Evolutionary conservation across 352 stramenopile genomes (phyloP), one percentile per base, ranked within the genome.

Genomic region (Globisporangium nunn): DNA sequence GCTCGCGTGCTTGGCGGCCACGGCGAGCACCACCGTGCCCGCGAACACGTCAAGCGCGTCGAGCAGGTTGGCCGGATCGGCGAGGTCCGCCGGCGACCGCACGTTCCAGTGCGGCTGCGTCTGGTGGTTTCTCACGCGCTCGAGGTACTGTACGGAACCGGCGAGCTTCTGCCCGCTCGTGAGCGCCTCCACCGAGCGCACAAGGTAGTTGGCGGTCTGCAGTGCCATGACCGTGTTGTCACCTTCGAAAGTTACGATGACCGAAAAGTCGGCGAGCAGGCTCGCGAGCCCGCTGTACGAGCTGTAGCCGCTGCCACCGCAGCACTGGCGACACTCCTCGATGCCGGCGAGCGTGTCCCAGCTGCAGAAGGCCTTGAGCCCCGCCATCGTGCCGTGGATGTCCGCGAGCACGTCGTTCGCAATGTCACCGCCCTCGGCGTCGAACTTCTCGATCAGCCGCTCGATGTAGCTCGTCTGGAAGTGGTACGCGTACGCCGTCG

Each of bases 161-260:
- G 75, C 46, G 29, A 88, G 76, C 50, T 72, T 68, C 43, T 84
- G 62, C n/a, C 67, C 70, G 39, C 68, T 62, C 29, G 54, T 69
- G 54, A 86, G 63, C 17, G 70, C 66, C n/a, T 91, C 82, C 10
- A 87, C 75, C 6, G 74, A 56, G 17, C 71, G 80, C 33, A 89
- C 52, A 37, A 91, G 70, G 62, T 91, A 94, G 53, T 73, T 67
- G 6, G 80, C 85, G 10, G 81, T 90, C 65, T 99, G 96, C 67
- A 97, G 93, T 8, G 93, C 93, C 59, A 99, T 87, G 75, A 99
- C 97, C 28, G 96, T 93, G 72, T 98, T 98, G 66, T 98, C 95
- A 31, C 96, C 96, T 58, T 98, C 95, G 23, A 98, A 97, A 1
- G 96, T 99, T 47, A 97, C 96, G 55, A 96, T 97, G 61, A 98